Base-by-base conservation (phyloP, 108 stramenopile genomes). In the Skeletonema potamos region DNA sequence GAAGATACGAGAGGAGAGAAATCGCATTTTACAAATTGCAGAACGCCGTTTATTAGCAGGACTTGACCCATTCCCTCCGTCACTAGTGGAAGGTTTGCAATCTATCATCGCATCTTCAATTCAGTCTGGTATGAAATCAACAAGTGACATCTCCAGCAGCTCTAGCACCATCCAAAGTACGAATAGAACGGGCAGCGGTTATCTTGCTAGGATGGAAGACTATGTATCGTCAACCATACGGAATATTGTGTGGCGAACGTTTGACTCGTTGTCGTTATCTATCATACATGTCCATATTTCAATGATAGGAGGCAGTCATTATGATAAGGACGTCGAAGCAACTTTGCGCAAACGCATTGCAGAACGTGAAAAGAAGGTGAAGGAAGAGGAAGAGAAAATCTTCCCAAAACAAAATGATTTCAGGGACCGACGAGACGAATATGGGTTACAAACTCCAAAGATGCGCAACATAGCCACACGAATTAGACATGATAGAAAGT, bases 31-130 rank as follows among this genome's bases (percentile, higher is more conserved):
- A 44, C 77, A 78, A 67, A 78, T 27, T 51, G 70, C 77, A 51
- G 77, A 78, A 62, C 56, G 77, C 9, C 56, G 77, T 2, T 62
- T 78, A 56, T 44, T 66, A 43, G 65, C 66, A 39, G 77, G 77
- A 7, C 33, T 78, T 29, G 77, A 78, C 48, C 77, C 77, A 29
- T 78, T 78, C 54, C 77, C 77, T 54, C 64, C 69, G 30, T 55
- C 37, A 1, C 51, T 78, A 17, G 55, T 66, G 44, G 27, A 48
- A 46, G 59, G 54, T 20, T 36, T 78, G 61, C 48, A 72, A 61
- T 72, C 61, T 24, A 17, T 55, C 28, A 39, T 55, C 30, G 29
- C 54, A 66, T 48, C 43, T 13, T 56, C 63, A 28, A 66, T 71
- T 17, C 57, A 77, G 54, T 54, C 64, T 17, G 29, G 30, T 22